These are phyloP conservation scores for Solanum megistacrolobum DNA, from an alignment of 257 asterid species.

Conservation along the genomic window DNA sequence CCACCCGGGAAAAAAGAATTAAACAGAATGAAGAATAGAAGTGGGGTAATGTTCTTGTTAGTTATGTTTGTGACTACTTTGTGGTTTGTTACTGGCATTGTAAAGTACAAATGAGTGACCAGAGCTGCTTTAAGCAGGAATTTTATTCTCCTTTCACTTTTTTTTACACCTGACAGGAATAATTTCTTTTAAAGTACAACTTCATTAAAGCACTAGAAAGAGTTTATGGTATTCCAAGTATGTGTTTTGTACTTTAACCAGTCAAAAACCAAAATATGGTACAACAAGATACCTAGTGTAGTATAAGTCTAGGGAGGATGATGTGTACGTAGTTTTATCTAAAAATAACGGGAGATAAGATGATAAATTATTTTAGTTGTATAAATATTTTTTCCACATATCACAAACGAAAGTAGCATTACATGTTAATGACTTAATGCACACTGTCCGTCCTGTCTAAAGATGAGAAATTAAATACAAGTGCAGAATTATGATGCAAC, in stretches of 20 bases:
- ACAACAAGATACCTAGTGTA: not conserved
- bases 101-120: conserved; percentile 1
- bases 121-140: not conserved
- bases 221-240: not conserved
- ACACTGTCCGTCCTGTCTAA: not conserved
- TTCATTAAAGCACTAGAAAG: not conserved
- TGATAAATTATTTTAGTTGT: not conserved
- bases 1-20: not conserved
- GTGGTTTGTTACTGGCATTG: not conserved
- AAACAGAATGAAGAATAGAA: not conserved
- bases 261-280: not conserved
- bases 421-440: no score
- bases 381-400: not conserved
- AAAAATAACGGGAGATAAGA: not conserved
- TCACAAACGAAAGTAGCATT: not conserved
- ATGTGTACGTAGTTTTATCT: not conserved
- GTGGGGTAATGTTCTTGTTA: not conserved
- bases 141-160: not conserved
- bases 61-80: not conserved
- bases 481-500: not conserved
- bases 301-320: accelerated
- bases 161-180: not conserved
- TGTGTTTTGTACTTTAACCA: not conserved
- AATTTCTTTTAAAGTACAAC: not conserved
- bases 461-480: not conserved